Percentiles rank a stretch among this genome's conserved stretches.
phyloP scores from a whole-genome alignment of 164 flowering plant species.

The Pachysandra terminalis region DNA sequence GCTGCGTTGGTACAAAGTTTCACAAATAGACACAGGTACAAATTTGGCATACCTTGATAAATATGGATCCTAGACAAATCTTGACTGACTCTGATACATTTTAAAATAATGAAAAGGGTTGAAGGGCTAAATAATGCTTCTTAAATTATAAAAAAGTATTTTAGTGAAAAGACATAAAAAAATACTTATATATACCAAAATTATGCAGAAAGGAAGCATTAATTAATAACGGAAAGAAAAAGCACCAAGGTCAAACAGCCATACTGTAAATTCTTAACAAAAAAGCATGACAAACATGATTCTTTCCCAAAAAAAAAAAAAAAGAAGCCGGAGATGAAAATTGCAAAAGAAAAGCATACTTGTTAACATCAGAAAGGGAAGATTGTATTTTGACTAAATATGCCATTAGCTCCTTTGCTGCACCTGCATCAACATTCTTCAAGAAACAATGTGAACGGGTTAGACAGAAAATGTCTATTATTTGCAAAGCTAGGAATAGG shows the following conservation, averaged over 20 bases:
- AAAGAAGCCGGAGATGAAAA: constrained; percentile 2
- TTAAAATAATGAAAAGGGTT: too few relatives aligned
- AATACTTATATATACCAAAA: neutral
- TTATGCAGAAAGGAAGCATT: neutral
- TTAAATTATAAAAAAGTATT: neutral
- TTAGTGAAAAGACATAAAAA: neutral
- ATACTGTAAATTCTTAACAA: neutral
- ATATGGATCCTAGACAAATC: too few relatives aligned
- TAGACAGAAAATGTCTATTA: constrained; percentile 4
- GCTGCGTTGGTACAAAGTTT: too few relatives aligned
- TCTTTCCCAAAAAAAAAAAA: neutral
- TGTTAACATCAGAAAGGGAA: constrained; percentile 65
- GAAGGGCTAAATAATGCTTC: neutral
- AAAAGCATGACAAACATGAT: neutral
- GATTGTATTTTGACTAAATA: constrained; percentile 84
- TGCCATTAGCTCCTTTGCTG: constrained; percentile 94
- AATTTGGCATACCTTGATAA: too few relatives aligned
- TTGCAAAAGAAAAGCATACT: constrained; percentile 41
- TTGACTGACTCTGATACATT: too few relatives aligned
- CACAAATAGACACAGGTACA: too few relatives aligned
- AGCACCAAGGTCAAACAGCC: neutral
- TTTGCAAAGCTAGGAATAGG: neutral
- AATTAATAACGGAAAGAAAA: neutral
- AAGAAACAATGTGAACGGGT: constrained; percentile 19
- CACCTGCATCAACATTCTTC: constrained; percentile 95